These are phyloP conservation scores for Gilbertella persicaria DNA, from an alignment of 371 early-diverging fungal species.

Conservation along the genomic window DNA sequence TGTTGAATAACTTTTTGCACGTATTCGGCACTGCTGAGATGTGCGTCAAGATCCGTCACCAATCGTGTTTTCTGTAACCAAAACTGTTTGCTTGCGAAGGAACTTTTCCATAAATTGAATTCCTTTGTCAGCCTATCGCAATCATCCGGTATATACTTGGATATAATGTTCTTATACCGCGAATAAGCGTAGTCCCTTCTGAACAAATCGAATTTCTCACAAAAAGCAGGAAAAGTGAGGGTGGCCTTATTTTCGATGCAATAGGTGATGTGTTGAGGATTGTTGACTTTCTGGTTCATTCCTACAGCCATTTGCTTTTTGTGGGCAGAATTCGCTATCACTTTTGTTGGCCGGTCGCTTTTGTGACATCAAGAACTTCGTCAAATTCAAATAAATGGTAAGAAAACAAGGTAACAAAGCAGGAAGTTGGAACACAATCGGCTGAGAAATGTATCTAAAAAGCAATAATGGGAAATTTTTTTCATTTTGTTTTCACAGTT, in stretches of 20 bases:
- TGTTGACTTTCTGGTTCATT: constrained; percentile 10
- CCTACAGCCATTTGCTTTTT: constrained; percentile 12
- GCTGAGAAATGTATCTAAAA: constrained; percentile 3
- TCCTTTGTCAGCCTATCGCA: constrained; percentile 13
- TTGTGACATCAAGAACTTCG: constrained; percentile 16
- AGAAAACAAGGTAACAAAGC: constrained; percentile 9
- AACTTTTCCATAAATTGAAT: constrained; percentile 17
- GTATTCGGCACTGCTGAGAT: constrained; percentile 19
- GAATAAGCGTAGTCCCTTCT: constrained; percentile 17
- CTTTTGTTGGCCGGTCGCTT: constrained; percentile 15
- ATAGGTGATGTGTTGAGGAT: constrained; percentile 18
- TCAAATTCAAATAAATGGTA: constrained; percentile 12
- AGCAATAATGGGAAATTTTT: constrained; percentile 1
- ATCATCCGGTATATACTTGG: constrained; percentile 9
- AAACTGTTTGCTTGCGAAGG: constrained; percentile 19
- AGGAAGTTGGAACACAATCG: constrained; percentile 1
- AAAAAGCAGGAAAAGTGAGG: constrained; percentile 19
- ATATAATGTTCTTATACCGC: constrained; percentile 18
- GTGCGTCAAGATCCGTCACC: constrained; percentile 18
- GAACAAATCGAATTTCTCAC: constrained; percentile 16
- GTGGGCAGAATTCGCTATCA: constrained; percentile 10
- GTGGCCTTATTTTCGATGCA: constrained; percentile 18
- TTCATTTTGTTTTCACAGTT: constrained; percentile 1
- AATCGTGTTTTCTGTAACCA: constrained; percentile 19
- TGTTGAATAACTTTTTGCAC: constrained; percentile 20